These are phyloP conservation scores for Pseudogymnoascus sp. DNA, from an alignment of 2,329 filamentous ascomycete genomes.

Conservation along the genomic window DNA sequence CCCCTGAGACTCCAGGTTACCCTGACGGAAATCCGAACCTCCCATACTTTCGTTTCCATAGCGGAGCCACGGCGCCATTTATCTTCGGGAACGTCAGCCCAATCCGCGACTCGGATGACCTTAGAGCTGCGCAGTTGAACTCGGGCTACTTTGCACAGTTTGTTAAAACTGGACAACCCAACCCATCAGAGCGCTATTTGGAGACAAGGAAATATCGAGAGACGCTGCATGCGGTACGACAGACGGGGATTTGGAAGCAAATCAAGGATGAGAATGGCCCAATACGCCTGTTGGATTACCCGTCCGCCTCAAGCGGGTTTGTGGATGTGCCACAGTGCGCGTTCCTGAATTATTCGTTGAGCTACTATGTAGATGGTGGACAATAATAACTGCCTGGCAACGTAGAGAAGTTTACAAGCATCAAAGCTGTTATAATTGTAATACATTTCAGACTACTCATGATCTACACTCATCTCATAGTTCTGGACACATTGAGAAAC, in stretches of 20 bases:
- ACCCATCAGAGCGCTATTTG: conserved; percentile 36
- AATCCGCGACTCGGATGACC: conserved; percentile 37
- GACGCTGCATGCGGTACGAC: conserved; percentile 32
- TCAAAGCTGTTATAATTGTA: not conserved
- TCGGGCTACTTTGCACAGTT: conserved; percentile 41
- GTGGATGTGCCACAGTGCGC: conserved; percentile 41
- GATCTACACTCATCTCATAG: not conserved
- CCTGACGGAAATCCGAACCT: conserved; percentile 40
- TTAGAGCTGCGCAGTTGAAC: conserved; percentile 38
- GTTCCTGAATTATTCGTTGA: conserved; percentile 36
- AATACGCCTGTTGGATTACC: conserved; percentile 39
- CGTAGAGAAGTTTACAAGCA: not conserved
- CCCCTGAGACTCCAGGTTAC: conserved; percentile 32
- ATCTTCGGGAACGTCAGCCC: conserved; percentile 37
- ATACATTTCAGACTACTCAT: not conserved
- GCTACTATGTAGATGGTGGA: conserved; percentile 32
- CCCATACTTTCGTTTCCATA: conserved; percentile 45
- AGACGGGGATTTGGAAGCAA: conserved; percentile 33
- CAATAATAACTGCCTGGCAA: not conserved
- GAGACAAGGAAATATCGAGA: conserved; percentile 36
- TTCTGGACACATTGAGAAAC: not conserved
- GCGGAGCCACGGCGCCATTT: conserved; percentile 38
- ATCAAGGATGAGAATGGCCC: conserved; percentile 32
- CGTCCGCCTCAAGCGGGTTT: conserved; percentile 32
- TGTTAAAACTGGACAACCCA: conserved; percentile 38